Evolutionary conservation across 2,329 filamentous ascomycete species (phyloP).

Genomic region (Hypoxylon sp.): DNA sequence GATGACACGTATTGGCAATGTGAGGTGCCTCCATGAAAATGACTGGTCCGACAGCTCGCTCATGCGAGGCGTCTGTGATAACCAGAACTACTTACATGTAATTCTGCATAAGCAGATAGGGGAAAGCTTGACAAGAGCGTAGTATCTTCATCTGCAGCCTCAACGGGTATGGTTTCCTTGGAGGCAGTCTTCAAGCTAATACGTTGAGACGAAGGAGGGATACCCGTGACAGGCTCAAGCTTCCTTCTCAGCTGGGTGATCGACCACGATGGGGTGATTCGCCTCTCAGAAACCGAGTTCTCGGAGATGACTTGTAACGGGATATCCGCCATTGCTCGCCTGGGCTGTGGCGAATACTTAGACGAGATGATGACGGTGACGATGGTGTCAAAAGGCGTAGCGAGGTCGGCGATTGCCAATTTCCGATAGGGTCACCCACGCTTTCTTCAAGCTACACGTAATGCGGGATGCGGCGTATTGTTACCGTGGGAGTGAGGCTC

Average conservation of each 20-base stretch:
- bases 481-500: conserved; percentile 39
- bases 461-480: conserved; percentile 22
- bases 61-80: conserved; percentile 20
- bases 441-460: conserved; percentile 10
- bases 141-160: conserved; percentile 80
- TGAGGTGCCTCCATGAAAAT: conserved; percentile 13
- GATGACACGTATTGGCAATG: conserved; percentile 34
- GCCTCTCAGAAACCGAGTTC: conserved; percentile 86
- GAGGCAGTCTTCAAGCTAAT: conserved; percentile 78
- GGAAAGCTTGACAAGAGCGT: conserved; percentile 75
- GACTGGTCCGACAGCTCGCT: conserved; percentile 14
- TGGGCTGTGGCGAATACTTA: conserved; percentile 32
- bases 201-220: conserved; percentile 84
- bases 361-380: conserved; percentile 34
- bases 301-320: conserved; percentile 82
- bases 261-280: conserved; percentile 92
- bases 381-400: conserved; percentile 31
- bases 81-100: conserved; percentile 75
- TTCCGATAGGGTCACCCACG: conserved; percentile 18
- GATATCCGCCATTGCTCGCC: conserved; percentile 75
- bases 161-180: conserved; percentile 74
- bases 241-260: conserved; percentile 87
- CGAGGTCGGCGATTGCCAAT: conserved; percentile 22
- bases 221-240: conserved; percentile 92
- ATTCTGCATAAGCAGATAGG: conserved; percentile 81